phyloP scores from a whole-genome alignment of 169 alveolate genomes.

The Eimeria necatrix region DNA sequence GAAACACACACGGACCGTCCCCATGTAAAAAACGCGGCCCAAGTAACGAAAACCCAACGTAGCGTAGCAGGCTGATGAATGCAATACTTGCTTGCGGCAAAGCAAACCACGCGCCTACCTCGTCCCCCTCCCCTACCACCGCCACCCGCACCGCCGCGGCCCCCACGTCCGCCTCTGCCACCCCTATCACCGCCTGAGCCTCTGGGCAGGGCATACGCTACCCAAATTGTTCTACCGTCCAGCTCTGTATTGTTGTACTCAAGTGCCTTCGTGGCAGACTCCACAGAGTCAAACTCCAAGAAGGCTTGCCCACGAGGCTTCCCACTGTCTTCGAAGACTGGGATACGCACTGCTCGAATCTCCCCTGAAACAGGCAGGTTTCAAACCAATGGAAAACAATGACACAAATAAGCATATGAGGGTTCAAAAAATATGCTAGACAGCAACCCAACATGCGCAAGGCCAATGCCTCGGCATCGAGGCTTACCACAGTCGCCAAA shows the following conservation, averaged over 20 bases:
- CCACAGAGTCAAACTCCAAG: conserved; percentile 86
- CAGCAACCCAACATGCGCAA: not conserved
- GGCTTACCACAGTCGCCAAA: conserved; percentile 88
- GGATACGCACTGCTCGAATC: conserved; percentile 82
- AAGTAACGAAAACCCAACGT: no score
- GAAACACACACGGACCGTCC: not conserved
- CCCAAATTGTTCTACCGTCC: conserved; percentile 89
- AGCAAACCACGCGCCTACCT: conserved; percentile 53
- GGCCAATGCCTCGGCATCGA: not conserved
- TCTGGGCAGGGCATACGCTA: conserved; percentile 88
- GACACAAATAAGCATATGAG: not conserved
- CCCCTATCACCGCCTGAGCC: conserved; percentile 85
- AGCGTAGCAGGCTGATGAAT: not conserved
- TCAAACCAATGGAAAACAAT: not conserved
- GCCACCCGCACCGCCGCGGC: conserved; percentile 88
- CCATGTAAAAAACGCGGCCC: not conserved
- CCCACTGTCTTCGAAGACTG: conserved; percentile 89
- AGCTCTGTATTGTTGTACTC: conserved; percentile 89
- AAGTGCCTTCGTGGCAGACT: conserved; percentile 88
- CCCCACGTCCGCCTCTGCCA: conserved; percentile 86
- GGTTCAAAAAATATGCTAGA: not conserved
- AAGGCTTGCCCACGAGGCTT: conserved; percentile 88
- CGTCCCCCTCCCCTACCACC: conserved; percentile 89
- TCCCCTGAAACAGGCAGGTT: conserved; percentile 54
- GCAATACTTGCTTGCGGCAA: not conserved